Base-by-base conservation (phyloP, 176 grass and related monocot species). In the Neostapfia colusana region DNA sequence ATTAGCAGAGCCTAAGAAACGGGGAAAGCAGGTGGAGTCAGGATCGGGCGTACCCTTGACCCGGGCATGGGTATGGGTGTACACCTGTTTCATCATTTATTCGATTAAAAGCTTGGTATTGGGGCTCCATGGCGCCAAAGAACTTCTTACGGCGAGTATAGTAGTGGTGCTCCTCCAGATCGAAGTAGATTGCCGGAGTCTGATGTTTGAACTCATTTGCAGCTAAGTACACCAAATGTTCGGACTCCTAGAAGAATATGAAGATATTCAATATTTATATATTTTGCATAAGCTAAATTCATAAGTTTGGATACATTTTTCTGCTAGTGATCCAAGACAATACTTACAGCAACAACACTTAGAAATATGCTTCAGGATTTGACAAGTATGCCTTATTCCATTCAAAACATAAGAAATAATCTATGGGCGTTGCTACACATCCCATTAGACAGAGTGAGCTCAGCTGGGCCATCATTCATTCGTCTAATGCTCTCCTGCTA, bases 231-330 rank as follows among this genome's bases (percentile, higher is more conserved):
- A 78, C 36, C 24, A 84, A 84, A 63, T 23, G 0, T 24, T 34
- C 3, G 16, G 78, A 84, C 44, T 78, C 82, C 82, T 71, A 44
- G 64, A 84, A 77, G 34, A 70, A 84, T 5, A 75, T 46, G 45
- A 70, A 34, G 44, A 63, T 16, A 84, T 31, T 50, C 36, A 17
- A 1, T 42, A 71, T 23, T 49, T 42, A 43, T 53, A 70, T 59
- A 54, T 54, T 54, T 54, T 21, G 13, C 11, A n/a, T 54, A 53
- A 53, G 18, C 5, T 53, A 44, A 0, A 21, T 54, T n/a, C 20
- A 21, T 54, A 9, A 54, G 50, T 20, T n/a, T 21, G 18, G 18
- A 54, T 54, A 54, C n/a, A 26, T 8, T 71, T 51, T 53, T 36
- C 20, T 6, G 1, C 18, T 54, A 8, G 69, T 54, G 53, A 72